phyloP scores from a whole-genome alignment of 2,329 filamentous ascomycete species.

The Podosphaera xanthii region DNA sequence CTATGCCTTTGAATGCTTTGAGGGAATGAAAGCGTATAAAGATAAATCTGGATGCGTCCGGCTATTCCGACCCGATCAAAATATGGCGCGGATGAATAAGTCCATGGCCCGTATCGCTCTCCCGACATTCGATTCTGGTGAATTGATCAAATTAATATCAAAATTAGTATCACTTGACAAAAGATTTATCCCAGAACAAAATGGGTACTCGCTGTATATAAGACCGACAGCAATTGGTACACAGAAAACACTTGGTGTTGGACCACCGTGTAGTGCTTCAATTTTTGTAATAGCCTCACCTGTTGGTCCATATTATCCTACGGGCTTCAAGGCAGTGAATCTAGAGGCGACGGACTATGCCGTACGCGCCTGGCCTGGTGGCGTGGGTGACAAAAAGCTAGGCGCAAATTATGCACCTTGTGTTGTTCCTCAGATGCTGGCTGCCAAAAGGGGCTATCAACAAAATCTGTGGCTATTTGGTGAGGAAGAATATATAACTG shows the following conservation, averaged over 20 bases:
- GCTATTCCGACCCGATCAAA: slow-evolving; percentile 83
- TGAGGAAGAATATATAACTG: slow-evolving; percentile 83
- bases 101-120: slow-evolving; percentile 80
- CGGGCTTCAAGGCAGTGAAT: slow-evolving; percentile 90
- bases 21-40: slow-evolving; percentile 99
- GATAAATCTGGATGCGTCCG: slow-evolving; percentile 56
- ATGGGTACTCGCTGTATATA: slow-evolving; percentile 86
- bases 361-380: slow-evolving; percentile 90
- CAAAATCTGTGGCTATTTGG: slow-evolving; percentile 98
- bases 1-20: slow-evolving; percentile 95
- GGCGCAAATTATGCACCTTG: slow-evolving; percentile 99
- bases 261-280: slow-evolving; percentile 73
- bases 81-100: slow-evolving; percentile 88
- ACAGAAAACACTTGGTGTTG: slow-evolving; percentile 79
- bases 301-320: slow-evolving; percentile 93
- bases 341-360: slow-evolving; percentile 93
- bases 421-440: slow-evolving; percentile 86
- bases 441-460: slow-evolving; percentile 77
- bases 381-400: slow-evolving; percentile 94
- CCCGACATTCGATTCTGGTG: slow-evolving; percentile 56
- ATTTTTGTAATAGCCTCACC: slow-evolving; percentile 91
- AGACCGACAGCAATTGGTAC: slow-evolving; percentile 95
- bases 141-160: slow-evolving; percentile 60
- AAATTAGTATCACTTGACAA: slow-evolving; percentile 61
- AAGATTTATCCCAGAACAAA: slow-evolving; percentile 67